These are phyloP conservation scores for Cordyceps cateniannulata DNA, from an alignment of 2,329 filamentous ascomycete genomes.

Conservation along the genomic window DNA sequence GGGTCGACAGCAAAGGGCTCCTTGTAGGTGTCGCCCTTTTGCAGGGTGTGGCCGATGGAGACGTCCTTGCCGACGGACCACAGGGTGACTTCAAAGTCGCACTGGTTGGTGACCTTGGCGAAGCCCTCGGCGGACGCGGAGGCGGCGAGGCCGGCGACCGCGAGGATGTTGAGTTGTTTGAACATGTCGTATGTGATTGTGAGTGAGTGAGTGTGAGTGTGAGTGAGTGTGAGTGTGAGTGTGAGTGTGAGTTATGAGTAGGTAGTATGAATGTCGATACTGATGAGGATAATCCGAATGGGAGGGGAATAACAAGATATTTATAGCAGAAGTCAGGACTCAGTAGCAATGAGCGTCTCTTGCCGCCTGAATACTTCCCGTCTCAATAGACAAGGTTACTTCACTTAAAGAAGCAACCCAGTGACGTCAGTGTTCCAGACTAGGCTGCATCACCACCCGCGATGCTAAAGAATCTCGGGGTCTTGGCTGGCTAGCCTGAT, in stretches of 20 bases:
- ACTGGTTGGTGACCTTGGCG: constrained; percentile 32
- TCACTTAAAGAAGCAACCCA: background rate
- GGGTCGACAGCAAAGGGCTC: constrained; percentile 31
- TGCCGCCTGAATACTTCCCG: background rate
- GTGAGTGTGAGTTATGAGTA: background rate
- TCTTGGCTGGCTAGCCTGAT: background rate
- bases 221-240: background rate
- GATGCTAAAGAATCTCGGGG: background rate
- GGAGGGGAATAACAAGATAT: background rate
- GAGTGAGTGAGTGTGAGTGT: background rate
- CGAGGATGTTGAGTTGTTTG: constrained; percentile 15
- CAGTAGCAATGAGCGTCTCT: background rate
- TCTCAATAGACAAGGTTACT: background rate
- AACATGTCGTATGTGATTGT: constrained; percentile 1
- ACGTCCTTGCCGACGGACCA: constrained; percentile 32
- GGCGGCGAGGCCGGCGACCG: constrained; percentile 20
- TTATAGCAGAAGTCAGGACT: background rate
- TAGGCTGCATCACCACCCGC: background rate
- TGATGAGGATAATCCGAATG: background rate
- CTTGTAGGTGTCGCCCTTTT: constrained; percentile 22
- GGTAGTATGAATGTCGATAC: background rate
- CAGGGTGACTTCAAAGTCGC: constrained; percentile 27
- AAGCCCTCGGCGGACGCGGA: constrained; percentile 25
- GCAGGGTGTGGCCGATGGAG: constrained; percentile 21
- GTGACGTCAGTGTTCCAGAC: background rate